A percentile compares a stretch with the other conserved stretches of the same genome.
These are phyloP conservation scores for Tetrahymena thermophila DNA, from an alignment of 73 alveolate species.

Conservation along the genomic window DNA sequence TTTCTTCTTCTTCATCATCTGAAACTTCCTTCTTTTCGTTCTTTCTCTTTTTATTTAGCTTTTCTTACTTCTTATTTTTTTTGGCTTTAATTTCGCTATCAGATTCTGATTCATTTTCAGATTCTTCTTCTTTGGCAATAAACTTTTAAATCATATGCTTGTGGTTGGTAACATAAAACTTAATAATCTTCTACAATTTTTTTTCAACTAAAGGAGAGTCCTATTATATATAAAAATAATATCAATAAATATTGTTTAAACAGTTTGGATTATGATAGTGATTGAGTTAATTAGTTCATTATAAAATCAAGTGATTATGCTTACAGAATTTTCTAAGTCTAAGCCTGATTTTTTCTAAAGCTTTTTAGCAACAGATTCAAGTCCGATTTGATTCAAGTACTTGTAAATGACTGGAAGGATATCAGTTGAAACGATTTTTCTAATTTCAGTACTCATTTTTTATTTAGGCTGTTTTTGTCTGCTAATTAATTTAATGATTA, in stretches of 20 bases:
- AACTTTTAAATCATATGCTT: neutral
- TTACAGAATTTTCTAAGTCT: neutral
- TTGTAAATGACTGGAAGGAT: neutral
- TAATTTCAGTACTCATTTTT: neutral
- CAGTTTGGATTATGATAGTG: too few relatives aligned
- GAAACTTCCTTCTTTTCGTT: neutral
- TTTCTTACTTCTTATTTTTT: neutral
- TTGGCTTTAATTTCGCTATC: neutral
- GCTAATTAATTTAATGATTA: neutral
- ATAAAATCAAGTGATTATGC: neutral
- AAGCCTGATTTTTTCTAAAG: neutral
- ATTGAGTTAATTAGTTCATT: too few relatives aligned
- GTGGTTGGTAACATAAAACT: neutral
- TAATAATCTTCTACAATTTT: neutral
- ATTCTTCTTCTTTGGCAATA: neutral
- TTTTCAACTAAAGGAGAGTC: neutral
- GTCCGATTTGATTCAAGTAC: neutral
- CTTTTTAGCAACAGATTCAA: neutral
- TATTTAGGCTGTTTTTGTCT: neutral
- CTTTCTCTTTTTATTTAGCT: neutral
- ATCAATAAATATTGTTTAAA: too few relatives aligned
- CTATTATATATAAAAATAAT: neutral
- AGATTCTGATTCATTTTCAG: neutral
- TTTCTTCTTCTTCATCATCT: neutral
- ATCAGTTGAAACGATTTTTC: neutral